Evolutionary conservation across 1,284 basidiomycete species (phyloP).

Genomic region (Takashimella koratensis): DNA sequence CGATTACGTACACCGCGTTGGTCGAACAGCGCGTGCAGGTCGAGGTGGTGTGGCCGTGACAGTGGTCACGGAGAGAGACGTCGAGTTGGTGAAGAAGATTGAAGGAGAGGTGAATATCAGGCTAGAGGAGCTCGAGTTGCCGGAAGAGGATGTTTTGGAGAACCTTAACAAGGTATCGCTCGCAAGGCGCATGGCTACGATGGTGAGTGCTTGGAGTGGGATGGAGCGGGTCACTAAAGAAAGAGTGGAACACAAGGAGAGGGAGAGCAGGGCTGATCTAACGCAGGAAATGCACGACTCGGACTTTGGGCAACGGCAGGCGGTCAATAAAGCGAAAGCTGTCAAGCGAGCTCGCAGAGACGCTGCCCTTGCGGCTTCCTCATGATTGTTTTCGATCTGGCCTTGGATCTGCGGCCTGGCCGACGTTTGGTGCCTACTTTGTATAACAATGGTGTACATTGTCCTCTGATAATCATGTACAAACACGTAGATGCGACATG

Average conservation of each 20-base stretch:
- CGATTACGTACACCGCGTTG: conserved; percentile 61
- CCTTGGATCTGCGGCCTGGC: too few species aligned
- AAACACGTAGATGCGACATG: too few species aligned
- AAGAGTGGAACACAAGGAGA: too few species aligned
- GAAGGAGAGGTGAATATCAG: conserved; percentile 67
- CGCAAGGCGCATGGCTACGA: conserved; percentile 87
- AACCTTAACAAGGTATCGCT: conserved; percentile 82
- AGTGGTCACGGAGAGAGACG: conserved; percentile 91
- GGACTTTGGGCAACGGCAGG: conserved; percentile 81
- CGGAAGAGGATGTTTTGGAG: conserved; percentile 80
- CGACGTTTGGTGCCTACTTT: too few species aligned
- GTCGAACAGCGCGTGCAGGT: conserved; percentile 89
- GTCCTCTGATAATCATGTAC: too few species aligned
- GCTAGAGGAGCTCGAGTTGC: conserved; percentile 66
- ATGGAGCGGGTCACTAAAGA: neutral
- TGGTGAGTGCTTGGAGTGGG: conserved; percentile 66
- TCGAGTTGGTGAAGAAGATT: conserved; percentile 75
- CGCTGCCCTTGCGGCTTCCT: conserved; percentile 16
- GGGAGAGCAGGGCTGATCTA: too few species aligned
- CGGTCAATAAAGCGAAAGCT: conserved; percentile 48
- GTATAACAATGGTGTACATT: too few species aligned
- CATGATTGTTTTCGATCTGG: too few species aligned
- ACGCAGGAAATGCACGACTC: conserved; percentile 87
- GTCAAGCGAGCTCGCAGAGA: conserved; percentile 46
- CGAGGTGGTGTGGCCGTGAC: conserved; percentile 84